Conservation (phyloP, 345 rosid genomes). For the Adansonia digitata region DNA sequence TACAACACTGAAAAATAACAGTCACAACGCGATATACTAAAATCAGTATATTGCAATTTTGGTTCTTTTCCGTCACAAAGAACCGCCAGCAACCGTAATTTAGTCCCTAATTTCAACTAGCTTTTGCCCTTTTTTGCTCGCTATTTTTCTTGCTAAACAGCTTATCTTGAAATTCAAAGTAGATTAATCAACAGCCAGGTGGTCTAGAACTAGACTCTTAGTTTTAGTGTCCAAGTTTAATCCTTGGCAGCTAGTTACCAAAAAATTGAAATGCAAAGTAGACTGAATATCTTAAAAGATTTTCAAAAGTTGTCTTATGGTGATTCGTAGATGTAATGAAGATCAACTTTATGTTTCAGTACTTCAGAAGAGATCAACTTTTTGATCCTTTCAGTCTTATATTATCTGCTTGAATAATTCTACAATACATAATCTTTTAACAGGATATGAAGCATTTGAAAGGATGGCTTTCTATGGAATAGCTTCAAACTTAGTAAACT, state of each 20-base stretch:
- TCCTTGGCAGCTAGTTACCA: too few species aligned
- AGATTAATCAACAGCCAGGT: not conserved
- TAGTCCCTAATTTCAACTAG: not conserved
- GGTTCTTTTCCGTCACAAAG: too few species aligned
- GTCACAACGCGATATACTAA: too few species aligned
- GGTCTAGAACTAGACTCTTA: too few species aligned
- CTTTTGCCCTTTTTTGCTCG: not conserved
- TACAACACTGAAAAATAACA: too few species aligned
- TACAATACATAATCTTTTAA: not conserved
- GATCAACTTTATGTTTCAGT: not conserved
- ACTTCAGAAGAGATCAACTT: not conserved
- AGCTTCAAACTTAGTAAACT: slow-evolving; percentile 76
- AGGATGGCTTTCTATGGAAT: slow-evolving; percentile 94
- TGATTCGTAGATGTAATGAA: too few species aligned
- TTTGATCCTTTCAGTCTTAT: not conserved
- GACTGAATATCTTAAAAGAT: not conserved
- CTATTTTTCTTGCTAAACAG: not conserved
- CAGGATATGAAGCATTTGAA: slow-evolving; percentile 92
- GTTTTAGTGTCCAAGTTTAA: too few species aligned
- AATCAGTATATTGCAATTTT: too few species aligned
- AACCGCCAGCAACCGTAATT: too few species aligned
- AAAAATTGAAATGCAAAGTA: not conserved
- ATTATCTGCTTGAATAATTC: not conserved
- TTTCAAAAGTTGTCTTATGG: not conserved
- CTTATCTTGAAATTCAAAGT: not conserved